phyloP scores from a whole-genome alignment of 1,139 yeast genomes.

The Saccharomycopsis crataegensis region DNA sequence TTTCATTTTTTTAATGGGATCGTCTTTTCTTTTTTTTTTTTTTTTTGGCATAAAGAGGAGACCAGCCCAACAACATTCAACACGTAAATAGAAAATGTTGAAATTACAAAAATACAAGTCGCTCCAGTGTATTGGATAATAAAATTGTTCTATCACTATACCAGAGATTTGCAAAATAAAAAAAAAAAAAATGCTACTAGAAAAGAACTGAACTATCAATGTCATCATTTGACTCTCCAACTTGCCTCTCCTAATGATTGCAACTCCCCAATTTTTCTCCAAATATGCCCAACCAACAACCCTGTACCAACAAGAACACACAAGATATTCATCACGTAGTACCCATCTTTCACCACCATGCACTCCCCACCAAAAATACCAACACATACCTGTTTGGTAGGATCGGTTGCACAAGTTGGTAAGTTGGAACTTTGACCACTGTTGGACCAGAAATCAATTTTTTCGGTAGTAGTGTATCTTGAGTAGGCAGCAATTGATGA shows the following conservation, averaged over 20 bases:
- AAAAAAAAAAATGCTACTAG: background rate
- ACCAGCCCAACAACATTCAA: too few relatives aligned
- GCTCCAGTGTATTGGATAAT: too few relatives aligned
- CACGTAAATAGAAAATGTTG: too few relatives aligned
- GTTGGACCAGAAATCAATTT: constrained; percentile 18
- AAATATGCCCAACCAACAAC: constrained; percentile 61
- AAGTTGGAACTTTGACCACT: constrained; percentile 22
- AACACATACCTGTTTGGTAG: constrained; percentile 42
- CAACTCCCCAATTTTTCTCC: constrained; percentile 46
- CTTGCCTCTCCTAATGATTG: constrained; percentile 59
- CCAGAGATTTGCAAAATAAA: background rate
- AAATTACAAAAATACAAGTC: too few relatives aligned
- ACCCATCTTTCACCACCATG: constrained; percentile 62
- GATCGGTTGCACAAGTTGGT: constrained; percentile 35
- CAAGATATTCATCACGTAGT: constrained; percentile 64
- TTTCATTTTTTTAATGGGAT: too few relatives aligned
- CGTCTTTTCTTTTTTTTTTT: too few relatives aligned
- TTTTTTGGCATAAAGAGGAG: too few relatives aligned
- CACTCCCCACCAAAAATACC: constrained; percentile 48
- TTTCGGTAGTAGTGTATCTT: constrained; percentile 2
- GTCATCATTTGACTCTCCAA: constrained; percentile 50
- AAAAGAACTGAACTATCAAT: background rate
- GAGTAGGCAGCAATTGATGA: background rate
- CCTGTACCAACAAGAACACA: constrained; percentile 66
- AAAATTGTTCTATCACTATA: too few relatives aligned